Base-by-base conservation (phyloP, 2,329 filamentous ascomycete species). In the Mycocentrospora acerina region DNA sequence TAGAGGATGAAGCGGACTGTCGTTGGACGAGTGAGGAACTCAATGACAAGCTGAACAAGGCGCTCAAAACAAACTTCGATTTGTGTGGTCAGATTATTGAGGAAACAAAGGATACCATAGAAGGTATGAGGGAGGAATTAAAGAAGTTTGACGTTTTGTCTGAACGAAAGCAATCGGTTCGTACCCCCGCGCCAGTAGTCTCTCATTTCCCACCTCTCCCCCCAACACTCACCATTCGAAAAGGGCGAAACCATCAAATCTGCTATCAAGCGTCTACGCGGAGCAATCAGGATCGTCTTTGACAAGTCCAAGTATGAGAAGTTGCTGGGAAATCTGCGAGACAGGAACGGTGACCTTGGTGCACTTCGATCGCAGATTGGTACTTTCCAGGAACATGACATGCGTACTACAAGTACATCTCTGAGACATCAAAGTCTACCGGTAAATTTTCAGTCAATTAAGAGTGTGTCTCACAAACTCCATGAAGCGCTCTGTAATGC, bases 401-500 rank as follows among this genome's bases (percentile, higher is more conserved):
- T 27, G 8, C 35, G 24, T 31, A n/a, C 25, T 14, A 31, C 31
- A 11, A 14, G 26, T n/a, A 32, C 29, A 7, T 37, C 39, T 24
- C 24, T 40, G 14, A 22, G 26, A 8, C 40, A 40, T 9, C 44
- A 30, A 18, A 7, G 15, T 4, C 22, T 56, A 4, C 52, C 52
- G n/a, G 13, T 13, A 9, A 24, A 34, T 1, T 37, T 54, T 8
- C 19, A 31, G 7, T 29, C 29, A 3, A 47, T 59, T 24, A 42
- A 44, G 17, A 45, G 17, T 17, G 41, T 47, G 2, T 58, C 55
- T 13, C 47, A 46, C 8, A 51, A 53, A 31, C 55, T 58, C 13
- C 49, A 58, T 14, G 48, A 56, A 35, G 51, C 57, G 3, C 43
- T 59, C 4, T 51, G 43, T 7, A 26, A 37, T n/a, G 51, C 52